Evolutionary conservation across 345 rosid species (phyloP).

Genomic region (Atalantia buxifolia): DNA sequence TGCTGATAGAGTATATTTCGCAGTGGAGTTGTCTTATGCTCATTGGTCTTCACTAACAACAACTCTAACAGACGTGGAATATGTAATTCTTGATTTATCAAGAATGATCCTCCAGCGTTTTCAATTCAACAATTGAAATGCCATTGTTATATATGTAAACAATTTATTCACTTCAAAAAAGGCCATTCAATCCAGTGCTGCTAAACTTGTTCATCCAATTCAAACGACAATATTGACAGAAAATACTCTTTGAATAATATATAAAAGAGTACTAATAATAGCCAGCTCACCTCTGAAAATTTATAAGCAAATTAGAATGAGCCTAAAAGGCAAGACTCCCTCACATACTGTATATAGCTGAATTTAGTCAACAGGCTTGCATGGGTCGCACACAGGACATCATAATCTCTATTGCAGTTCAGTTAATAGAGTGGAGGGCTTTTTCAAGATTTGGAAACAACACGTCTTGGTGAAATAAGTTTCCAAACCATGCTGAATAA

Average conservation of each 20-base stretch:
- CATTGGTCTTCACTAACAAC: no score
- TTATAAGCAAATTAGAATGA: not conserved
- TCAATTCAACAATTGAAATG: not conserved
- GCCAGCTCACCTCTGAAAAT: not conserved
- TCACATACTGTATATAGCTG: not conserved
- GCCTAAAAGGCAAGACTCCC: not conserved
- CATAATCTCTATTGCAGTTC: not conserved
- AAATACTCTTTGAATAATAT: not conserved
- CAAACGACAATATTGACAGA: not conserved
- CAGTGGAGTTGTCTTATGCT: no score
- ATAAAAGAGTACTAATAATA: not conserved
- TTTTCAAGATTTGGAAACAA: not conserved
- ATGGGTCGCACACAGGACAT: not conserved
- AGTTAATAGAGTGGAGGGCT: not conserved
- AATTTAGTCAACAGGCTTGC: not conserved
- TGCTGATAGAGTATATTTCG: not conserved
- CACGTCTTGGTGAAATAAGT: not conserved
- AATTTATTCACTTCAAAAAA: not conserved
- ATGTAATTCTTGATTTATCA: not conserved
- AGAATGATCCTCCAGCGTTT: not conserved
- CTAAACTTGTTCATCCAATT: not conserved
- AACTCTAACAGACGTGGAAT: not conserved
- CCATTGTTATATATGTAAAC: not conserved
- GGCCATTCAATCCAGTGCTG: not conserved
- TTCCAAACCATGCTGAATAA: not conserved